Percentiles rank a stretch among this genome's conserved stretches.
Evolutionary conservation across 2,329 filamentous ascomycete genomes (phyloP).

Genomic region (Massarina eburnea): DNA sequence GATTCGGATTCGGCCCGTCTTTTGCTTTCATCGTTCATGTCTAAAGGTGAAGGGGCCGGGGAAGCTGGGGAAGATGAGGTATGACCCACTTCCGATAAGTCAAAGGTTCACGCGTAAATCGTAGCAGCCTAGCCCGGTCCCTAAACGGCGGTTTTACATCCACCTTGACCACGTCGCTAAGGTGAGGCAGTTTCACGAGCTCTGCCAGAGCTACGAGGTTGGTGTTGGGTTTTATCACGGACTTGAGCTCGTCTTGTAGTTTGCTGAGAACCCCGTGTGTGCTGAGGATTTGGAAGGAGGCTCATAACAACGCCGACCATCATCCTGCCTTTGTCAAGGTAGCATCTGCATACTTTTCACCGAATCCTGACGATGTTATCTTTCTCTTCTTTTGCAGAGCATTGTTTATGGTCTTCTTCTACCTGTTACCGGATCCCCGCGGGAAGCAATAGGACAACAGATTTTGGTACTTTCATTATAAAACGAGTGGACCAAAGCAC

Average conservation of each 20-base stretch:
- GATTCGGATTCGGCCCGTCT: conserved; percentile 6
- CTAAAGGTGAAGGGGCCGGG: conserved; percentile 8
- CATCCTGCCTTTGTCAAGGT: too few species aligned
- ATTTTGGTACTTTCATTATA: too few species aligned
- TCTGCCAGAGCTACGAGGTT: neutral
- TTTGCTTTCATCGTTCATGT: conserved; percentile 17
- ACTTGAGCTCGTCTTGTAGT: conserved; percentile 5
- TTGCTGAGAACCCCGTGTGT: conserved; percentile 1
- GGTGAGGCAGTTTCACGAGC: conserved; percentile 9
- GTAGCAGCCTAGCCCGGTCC: neutral
- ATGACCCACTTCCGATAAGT: conserved; percentile 3
- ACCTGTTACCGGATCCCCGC: too few species aligned
- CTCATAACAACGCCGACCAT: neutral
- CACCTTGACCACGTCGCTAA: conserved; percentile 1
- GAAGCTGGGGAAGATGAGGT: conserved; percentile 8
- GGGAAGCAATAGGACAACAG: too few species aligned
- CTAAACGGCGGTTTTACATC: neutral
- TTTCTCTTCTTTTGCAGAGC: neutral
- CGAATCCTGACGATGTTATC: conserved; percentile 25
- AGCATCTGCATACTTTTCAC: too few species aligned
- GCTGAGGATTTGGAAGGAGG: conserved; percentile 5
- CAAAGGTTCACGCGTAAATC: conserved; percentile 1
- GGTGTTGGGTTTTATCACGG: neutral
- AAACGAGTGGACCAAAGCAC: too few species aligned
- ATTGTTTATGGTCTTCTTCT: too few species aligned